Percentiles rank a stretch among this genome's conserved stretches.
Evolutionary conservation across 2,329 filamentous ascomycete species (phyloP).

Genomic region (Beauveria pseudobassiana): DNA sequence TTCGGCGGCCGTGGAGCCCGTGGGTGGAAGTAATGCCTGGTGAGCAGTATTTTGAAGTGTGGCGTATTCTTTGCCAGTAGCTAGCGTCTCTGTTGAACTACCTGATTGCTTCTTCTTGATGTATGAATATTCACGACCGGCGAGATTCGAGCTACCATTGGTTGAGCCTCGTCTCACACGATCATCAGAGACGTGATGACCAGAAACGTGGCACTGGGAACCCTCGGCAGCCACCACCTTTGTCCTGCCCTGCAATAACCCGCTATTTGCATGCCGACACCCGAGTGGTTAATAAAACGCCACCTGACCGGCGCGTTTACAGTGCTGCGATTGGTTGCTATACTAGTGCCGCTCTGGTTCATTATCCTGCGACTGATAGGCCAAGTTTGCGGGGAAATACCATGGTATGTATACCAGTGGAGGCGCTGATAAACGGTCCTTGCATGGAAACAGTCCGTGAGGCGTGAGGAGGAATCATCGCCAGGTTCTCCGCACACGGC

Average conservation of each 20-base stretch:
- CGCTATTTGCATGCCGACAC: too few species aligned
- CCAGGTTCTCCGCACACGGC: neutral
- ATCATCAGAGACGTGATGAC: neutral
- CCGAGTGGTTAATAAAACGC: neutral
- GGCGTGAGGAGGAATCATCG: neutral
- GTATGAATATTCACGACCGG: neutral
- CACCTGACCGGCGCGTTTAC: neutral
- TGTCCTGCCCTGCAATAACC: neutral
- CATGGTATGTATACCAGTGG: neutral
- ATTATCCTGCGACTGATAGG: neutral
- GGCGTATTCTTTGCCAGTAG: neutral
- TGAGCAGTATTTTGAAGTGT: neutral
- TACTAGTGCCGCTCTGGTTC: neutral
- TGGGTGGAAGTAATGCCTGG: neutral
- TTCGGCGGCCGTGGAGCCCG: slow-evolving; percentile 1
- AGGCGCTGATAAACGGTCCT: neutral
- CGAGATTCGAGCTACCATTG: neutral
- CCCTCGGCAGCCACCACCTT: neutral
- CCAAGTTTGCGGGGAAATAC: neutral
- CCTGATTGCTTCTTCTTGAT: neutral
- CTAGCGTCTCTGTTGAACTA: neutral
- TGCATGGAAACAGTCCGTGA: neutral
- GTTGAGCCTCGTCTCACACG: neutral
- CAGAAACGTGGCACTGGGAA: neutral
- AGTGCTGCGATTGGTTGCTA: neutral